phyloP scores from a whole-genome alignment of 2,329 filamentous ascomycete genomes.

The Xenosphaeropsis pyriputrescens region DNA sequence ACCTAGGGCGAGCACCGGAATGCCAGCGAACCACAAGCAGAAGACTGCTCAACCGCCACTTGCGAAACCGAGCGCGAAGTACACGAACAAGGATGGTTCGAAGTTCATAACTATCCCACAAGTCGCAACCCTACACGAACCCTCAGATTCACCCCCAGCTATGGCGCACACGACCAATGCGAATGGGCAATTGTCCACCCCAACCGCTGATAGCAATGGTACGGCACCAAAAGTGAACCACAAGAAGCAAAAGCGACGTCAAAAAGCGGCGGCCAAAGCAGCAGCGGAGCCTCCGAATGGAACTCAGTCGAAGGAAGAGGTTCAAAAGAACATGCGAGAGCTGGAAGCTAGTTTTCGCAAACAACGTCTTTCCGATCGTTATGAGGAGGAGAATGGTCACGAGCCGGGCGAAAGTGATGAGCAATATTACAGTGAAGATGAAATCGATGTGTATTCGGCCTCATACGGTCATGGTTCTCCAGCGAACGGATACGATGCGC shows the following conservation, averaged over 20 bases:
- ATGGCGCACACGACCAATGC: constrained; percentile 18
- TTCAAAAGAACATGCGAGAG: constrained; percentile 13
- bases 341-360: constrained; percentile 14
- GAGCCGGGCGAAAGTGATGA: constrained; percentile 34
- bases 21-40: constrained; percentile 38
- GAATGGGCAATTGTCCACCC: constrained; percentile 14
- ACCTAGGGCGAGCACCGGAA: constrained; percentile 13
- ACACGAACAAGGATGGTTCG: constrained; percentile 54
- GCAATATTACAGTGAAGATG: constrained; percentile 41
- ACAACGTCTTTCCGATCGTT: constrained; percentile 6
- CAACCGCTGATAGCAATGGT: constrained; percentile 13
- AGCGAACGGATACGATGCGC: constrained; percentile 14
- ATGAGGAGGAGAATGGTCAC: constrained; percentile 16
- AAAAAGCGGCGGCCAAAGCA: constrained; percentile 41
- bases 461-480: constrained; percentile 17
- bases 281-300: constrained; percentile 14
- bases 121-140: constrained; percentile 28
- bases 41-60: constrained; percentile 30
- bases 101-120: constrained; percentile 55
- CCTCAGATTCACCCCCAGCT: constrained; percentile 35
- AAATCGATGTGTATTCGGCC: constrained; percentile 19
- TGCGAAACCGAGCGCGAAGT: constrained; percentile 39
- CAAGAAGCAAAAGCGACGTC: constrained; percentile 89
- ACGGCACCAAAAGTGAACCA: constrained; percentile 52
- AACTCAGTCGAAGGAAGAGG: constrained; percentile 8